Conservation (phyloP, 345 rosid genomes). For the Dipteronia dyeriana region DNA sequence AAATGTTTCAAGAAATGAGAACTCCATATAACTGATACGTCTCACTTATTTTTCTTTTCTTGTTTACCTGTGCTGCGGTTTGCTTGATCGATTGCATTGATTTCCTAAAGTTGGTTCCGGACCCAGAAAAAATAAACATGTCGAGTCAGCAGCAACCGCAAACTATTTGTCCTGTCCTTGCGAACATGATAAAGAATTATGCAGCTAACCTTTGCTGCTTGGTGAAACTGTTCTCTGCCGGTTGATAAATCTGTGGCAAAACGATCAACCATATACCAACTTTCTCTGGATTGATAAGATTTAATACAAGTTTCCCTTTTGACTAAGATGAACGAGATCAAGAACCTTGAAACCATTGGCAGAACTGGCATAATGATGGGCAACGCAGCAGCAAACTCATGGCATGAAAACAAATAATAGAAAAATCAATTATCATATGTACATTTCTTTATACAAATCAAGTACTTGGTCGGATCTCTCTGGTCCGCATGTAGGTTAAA, state of each 20-base stretch:
- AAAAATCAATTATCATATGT: slow-evolving; percentile 20
- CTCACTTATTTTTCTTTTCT: background rate
- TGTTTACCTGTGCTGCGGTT: background rate
- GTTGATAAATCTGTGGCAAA: background rate
- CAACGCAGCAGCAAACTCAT: slow-evolving; percentile 11
- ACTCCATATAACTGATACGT: background rate
- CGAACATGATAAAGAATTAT: background rate
- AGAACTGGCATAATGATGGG: slow-evolving; percentile 10
- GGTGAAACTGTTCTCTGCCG: background rate
- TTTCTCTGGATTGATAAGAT: background rate
- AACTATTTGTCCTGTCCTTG: background rate
- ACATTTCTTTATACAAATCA: slow-evolving; percentile 35
- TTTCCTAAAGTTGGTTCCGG: background rate
- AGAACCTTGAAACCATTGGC: slow-evolving; percentile 3
- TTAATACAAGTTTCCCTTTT: background rate
- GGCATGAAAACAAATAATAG: slow-evolving; percentile 20
- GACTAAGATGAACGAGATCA: background rate
- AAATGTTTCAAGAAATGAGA: background rate
- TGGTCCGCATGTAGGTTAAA: slow-evolving; percentile 70
- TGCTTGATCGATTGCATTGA: background rate
- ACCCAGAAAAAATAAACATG: background rate
- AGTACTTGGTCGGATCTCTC: slow-evolving; percentile 59
- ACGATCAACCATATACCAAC: background rate
- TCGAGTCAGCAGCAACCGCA: background rate
- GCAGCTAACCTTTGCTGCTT: background rate